Conservation (phyloP, 2,329 filamentous ascomycete species). For the Alternaria viburni region DNA sequence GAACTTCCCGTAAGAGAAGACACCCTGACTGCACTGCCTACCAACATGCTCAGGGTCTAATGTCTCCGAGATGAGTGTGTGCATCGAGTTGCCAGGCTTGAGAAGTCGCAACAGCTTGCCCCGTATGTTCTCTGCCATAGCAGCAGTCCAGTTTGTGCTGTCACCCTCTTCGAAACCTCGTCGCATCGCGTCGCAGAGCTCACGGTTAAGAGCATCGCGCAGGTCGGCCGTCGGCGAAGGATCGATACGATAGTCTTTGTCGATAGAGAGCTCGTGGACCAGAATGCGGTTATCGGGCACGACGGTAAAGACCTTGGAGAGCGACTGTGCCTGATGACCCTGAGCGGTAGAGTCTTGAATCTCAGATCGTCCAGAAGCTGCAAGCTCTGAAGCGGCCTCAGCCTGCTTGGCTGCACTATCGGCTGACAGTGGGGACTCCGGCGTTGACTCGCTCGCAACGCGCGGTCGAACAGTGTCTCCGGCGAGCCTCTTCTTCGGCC, state of each 20-base stretch:
- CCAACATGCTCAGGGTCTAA: slow-evolving; percentile 75
- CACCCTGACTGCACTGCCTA: slow-evolving; percentile 71
- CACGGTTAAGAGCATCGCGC: slow-evolving; percentile 65
- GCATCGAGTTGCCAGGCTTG: slow-evolving; percentile 73
- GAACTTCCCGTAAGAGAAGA: slow-evolving; percentile 82
- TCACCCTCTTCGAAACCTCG: slow-evolving; percentile 67
- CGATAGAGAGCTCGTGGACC: slow-evolving; percentile 80
- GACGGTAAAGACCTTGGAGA: slow-evolving; percentile 62
- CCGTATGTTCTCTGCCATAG: slow-evolving; percentile 73
- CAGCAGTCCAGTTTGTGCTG: slow-evolving; percentile 71
- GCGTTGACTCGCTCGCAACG: slow-evolving; percentile 58
- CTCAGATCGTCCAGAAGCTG: slow-evolving; percentile 24
- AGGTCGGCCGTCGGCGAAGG: slow-evolving; percentile 60
- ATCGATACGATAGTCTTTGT: slow-evolving; percentile 77
- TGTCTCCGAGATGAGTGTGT: slow-evolving; percentile 75
- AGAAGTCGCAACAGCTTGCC: slow-evolving; percentile 75
- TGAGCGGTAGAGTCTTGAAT: slow-evolving; percentile 22
- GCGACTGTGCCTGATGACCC: slow-evolving; percentile 50
- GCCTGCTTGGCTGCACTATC: slow-evolving; percentile 47
- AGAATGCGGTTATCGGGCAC: slow-evolving; percentile 76
- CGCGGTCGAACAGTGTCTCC: slow-evolving; percentile 73
- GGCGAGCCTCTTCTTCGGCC: slow-evolving; percentile 68
- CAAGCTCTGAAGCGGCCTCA: slow-evolving; percentile 41
- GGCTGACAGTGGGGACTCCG: slow-evolving; percentile 33
- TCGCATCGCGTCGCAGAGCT: slow-evolving; percentile 67